Evolutionary conservation across 2,329 filamentous ascomycete species (phyloP).

Genomic region (Scolecobasidium constrictum): DNA sequence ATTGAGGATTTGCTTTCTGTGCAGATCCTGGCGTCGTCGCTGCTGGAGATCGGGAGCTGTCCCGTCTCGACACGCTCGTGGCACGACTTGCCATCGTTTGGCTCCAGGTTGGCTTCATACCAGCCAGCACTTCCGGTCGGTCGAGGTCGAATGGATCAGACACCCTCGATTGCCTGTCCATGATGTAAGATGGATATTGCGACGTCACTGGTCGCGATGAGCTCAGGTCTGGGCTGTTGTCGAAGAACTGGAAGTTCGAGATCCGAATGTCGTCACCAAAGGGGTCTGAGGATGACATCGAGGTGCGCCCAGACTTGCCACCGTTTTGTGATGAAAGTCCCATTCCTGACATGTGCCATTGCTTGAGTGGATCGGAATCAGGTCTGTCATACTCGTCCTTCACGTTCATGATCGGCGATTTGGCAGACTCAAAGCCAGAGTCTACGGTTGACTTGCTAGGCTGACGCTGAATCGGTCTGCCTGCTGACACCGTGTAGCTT

Average conservation of each 20-base stretch:
- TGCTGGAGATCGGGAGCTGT: background rate
- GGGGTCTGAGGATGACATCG: background rate
- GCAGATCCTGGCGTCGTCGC: background rate
- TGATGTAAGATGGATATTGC: conserved; percentile 4
- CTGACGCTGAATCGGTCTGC: background rate
- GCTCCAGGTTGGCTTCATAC: conserved; percentile 14
- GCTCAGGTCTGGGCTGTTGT: conserved; percentile 1
- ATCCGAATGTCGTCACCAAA: background rate
- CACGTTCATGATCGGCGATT: background rate
- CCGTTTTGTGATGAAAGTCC: background rate
- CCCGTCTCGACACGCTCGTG: too few species aligned
- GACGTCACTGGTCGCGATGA: conserved; percentile 4
- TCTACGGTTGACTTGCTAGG: conserved; percentile 2
- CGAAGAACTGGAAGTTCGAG: background rate
- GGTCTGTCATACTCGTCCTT: background rate
- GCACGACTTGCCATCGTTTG: background rate
- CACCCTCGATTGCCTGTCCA: background rate
- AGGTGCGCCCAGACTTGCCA: background rate
- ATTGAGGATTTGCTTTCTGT: background rate
- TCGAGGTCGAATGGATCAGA: conserved; percentile 30
- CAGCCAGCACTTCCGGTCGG: conserved; percentile 26
- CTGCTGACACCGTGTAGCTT: background rate
- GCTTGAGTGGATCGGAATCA: background rate
- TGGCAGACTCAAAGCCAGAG: conserved; percentile 8
- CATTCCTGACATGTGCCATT: background rate